These are phyloP conservation scores for Penstemon newberryi DNA, from an alignment of 257 asterid genomes.

Conservation along the genomic window DNA sequence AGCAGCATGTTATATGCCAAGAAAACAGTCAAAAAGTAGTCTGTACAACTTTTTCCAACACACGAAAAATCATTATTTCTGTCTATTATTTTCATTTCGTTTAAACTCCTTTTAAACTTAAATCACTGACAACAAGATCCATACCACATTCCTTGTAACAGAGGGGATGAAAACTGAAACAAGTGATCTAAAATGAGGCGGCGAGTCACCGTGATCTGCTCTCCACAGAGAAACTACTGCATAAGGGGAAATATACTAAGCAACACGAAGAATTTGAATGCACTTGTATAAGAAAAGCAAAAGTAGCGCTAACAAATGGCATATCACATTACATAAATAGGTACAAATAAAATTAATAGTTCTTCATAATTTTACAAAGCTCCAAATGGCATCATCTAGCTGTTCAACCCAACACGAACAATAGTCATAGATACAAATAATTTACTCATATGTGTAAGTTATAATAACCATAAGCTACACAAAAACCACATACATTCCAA, in stretches of 20 bases:
- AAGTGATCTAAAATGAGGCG: background rate
- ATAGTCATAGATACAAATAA: conserved; percentile 31
- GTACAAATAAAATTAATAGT: conserved; percentile 19
- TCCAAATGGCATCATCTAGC: conserved; percentile 23
- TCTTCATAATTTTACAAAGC: conserved; percentile 29
- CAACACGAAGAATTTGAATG: conserved; percentile 9
- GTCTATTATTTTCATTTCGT: too few relatives aligned
- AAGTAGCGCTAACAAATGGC: conserved; percentile 9
- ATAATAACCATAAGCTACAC: conserved; percentile 32
- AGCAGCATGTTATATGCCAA: background rate
- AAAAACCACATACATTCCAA: conserved; percentile 36
- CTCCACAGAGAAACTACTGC: background rate
- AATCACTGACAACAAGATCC: background rate
- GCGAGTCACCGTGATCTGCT: background rate
- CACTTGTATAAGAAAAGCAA: background rate
- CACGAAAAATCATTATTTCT: background rate
- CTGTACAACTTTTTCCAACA: background rate
- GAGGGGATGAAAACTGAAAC: background rate
- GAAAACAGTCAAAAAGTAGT: background rate
- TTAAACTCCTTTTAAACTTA: too few relatives aligned
- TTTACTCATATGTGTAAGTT: conserved; percentile 23
- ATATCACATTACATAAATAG: conserved; percentile 17
- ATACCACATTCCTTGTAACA: background rate
- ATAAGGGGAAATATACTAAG: background rate
- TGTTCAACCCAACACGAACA: conserved; percentile 31